Percentiles rank a stretch among this genome's conserved stretches.
These are phyloP conservation scores for Stramenopiles sp. DNA, from an alignment of 352 stramenopile species.

Conservation along the genomic window DNA sequence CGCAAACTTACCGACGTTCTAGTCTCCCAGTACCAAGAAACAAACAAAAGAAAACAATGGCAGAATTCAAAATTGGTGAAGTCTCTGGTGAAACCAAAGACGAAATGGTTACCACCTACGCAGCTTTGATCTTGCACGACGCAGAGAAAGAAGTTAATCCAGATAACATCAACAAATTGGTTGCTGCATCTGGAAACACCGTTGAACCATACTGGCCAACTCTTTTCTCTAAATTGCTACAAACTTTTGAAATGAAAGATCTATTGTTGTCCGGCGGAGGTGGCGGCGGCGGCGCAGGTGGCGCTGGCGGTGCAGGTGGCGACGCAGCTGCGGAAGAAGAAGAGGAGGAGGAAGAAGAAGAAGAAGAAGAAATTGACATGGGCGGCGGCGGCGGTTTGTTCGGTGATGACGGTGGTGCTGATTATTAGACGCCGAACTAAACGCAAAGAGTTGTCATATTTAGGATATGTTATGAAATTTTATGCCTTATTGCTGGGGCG, in stretches of 20 bases:
- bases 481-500: no score
- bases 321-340: conserved; percentile 34
- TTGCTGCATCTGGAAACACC: conserved; percentile 51
- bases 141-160: conserved; percentile 51
- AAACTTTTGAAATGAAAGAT: conserved; percentile 4
- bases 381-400: neutral
- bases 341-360: conserved; percentile 40
- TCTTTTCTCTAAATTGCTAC: conserved; percentile 41
- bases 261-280: conserved; percentile 36
- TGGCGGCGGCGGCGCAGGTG: conserved; percentile 38
- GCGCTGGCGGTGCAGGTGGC: conserved; percentile 33
- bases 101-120: conserved; percentile 42
- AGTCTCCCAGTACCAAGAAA: conserved; percentile 5
- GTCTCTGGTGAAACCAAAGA: conserved; percentile 41
- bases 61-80: conserved; percentile 11
- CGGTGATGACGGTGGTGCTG: neutral
- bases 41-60: neutral
- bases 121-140: conserved; percentile 55
- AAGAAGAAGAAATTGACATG: conserved; percentile 34
- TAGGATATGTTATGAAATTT: no score
- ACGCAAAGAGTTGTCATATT: no score
- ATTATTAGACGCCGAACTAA: no score
- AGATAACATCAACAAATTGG: conserved; percentile 38
- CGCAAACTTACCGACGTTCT: conserved; percentile 7
- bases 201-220: conserved; percentile 63